Evolutionary conservation across 257 asterid species (phyloP).

Genomic region (Plantago major): DNA sequence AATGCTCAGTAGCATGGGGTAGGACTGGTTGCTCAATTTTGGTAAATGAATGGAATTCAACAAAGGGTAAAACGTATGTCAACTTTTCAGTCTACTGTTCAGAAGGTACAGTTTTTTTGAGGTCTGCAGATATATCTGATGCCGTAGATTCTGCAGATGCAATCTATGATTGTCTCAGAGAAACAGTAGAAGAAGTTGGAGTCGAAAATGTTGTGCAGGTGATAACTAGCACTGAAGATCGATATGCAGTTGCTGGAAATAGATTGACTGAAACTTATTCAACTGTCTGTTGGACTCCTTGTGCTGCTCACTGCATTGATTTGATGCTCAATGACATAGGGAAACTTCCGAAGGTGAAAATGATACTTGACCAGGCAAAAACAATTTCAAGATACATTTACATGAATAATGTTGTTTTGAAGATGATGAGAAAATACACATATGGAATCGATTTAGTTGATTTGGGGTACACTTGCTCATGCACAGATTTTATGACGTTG

Average conservation of each 20-base stretch:
- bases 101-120: constrained; percentile 61
- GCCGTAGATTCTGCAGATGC: constrained; percentile 48
- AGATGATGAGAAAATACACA: constrained; percentile 77
- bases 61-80: constrained; percentile 52
- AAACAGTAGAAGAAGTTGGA: constrained; percentile 81
- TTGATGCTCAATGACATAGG: constrained; percentile 73
- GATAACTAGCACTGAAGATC: constrained; percentile 65
- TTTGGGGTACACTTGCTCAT: constrained; percentile 48
- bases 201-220: constrained; percentile 73
- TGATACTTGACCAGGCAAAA: constrained; percentile 70
- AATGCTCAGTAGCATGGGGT: constrained; percentile 55
- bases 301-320: constrained; percentile 72
- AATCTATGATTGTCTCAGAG: constrained; percentile 64
- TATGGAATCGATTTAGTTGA: constrained; percentile 81
- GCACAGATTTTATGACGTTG: constrained; percentile 69
- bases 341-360: constrained; percentile 49
- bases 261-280: constrained; percentile 64
- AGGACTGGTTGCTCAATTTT: constrained; percentile 75
- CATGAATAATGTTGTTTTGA: constrained; percentile 45
- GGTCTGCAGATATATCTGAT: constrained; percentile 65
- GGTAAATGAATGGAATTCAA: constrained; percentile 65
- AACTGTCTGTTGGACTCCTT: constrained; percentile 81
- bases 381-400: constrained; percentile 68
- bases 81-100: constrained; percentile 60
- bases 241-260: constrained; percentile 66